Evolutionary conservation across 2,329 filamentous ascomycete genomes (phyloP), one percentile per base, ranked within the genome.

Genomic region (Phyllachora maydis): DNA sequence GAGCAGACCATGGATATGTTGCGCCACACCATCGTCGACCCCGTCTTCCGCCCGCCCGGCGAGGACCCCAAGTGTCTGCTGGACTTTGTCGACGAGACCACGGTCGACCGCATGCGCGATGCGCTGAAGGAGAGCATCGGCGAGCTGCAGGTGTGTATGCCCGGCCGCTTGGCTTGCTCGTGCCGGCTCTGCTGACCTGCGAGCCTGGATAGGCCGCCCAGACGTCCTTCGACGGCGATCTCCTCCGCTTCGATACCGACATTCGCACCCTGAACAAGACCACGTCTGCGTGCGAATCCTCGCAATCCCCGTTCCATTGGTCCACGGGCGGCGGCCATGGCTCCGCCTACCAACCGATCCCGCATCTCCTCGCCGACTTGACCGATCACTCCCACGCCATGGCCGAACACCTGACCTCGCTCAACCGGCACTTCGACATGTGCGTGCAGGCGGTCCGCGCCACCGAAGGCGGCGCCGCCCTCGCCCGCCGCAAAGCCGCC

Each of bases 371-470:
- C n/a, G 50, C 59, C 15, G 54, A 56, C 3, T 58, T 91, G 17
- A 69, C 83, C 32, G 57, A 57, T 9, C 70, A 85, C 34, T 83
- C 83, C 0, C 70, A 77, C 31, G 68, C 72, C 36, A 85, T 90
- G 69, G 85, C 83, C 4, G 60, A 72, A 27, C 60, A 81, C 4
- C 63, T 95, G 2, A 65, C 79, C 27, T 81, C 75, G 1, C 54
- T 95, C 4, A 82, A 81, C 6, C 66, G 64, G 14, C 85, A 95
- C 47, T 93, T 92, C 42, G 85, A 95, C 44, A 66, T 91, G 32
- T 93, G 85, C 44, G 78, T 91, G 9, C 85, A 74, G 1, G 85
- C 85, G 1, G 73, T 93, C 20, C 77, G 82, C 29, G 81, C 85
- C 23, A 93, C 83, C 3, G 82, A 92, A 49, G 76, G 75, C 15